phyloP scores from a whole-genome alignment of 495 filamentous ascomycete genomes.

The Penicillium atrosanguineum region DNA sequence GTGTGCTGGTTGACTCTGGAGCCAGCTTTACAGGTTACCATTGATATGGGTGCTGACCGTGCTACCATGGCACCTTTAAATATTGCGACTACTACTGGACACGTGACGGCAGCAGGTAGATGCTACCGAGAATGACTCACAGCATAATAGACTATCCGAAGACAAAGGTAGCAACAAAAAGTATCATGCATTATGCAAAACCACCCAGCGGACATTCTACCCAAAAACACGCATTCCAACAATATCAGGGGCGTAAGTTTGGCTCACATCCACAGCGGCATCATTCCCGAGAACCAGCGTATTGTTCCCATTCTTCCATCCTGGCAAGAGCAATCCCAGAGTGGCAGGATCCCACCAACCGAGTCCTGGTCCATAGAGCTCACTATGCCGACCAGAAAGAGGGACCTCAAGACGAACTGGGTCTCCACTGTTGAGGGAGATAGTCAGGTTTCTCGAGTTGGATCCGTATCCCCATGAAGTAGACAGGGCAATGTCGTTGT shows the following conservation, averaged over 20 bases:
- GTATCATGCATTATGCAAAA: not conserved
- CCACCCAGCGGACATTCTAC: conserved; percentile 1
- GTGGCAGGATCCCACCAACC: conserved; percentile 51
- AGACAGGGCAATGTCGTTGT: conserved; percentile 49
- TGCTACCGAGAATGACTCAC: no score
- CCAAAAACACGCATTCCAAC: conserved; percentile 30
- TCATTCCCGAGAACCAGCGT: conserved; percentile 40
- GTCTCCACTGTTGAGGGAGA: conserved; percentile 38
- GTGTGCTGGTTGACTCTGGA: no score
- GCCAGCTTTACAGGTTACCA: no score
- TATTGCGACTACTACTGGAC: no score
- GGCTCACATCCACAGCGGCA: conserved; percentile 24
- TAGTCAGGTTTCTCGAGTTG: conserved; percentile 47
- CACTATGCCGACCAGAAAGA: conserved; percentile 44
- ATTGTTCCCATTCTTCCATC: conserved; percentile 43
- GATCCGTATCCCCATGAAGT: conserved; percentile 40
- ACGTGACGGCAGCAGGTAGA: no score
- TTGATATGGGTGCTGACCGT: no score
- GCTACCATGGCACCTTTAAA: no score
- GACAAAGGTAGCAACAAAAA: no score
- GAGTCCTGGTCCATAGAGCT: conserved; percentile 39
- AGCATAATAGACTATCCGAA: no score
- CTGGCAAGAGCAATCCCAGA: conserved; percentile 40
- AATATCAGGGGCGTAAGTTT: conserved; percentile 41
- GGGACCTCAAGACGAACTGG: conserved; percentile 47